A percentile compares a stretch with the other conserved stretches of the same genome.
Conservation (phyloP, 257 asterid genomes). For the Coffea eugenioides region DNA sequence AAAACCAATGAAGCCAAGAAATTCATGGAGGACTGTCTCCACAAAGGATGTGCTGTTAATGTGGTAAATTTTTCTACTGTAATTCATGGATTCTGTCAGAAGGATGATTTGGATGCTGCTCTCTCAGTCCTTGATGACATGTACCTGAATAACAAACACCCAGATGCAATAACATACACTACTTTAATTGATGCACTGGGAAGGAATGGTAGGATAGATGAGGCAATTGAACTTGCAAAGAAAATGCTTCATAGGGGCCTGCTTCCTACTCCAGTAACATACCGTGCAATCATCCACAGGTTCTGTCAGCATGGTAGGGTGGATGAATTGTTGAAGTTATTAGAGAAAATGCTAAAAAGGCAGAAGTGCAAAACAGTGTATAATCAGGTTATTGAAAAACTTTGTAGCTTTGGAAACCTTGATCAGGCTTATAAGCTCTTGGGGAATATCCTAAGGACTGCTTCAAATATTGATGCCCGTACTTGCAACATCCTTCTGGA, state of each 20-base stretch:
- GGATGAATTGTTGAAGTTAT: slow-evolving; percentile 56
- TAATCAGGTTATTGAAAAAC: slow-evolving; percentile 83
- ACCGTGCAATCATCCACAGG: slow-evolving; percentile 69
- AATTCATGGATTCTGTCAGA: slow-evolving; percentile 83
- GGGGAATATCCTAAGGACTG: slow-evolving; percentile 69
- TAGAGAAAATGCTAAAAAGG: slow-evolving; percentile 70
- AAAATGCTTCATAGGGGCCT: slow-evolving; percentile 78
- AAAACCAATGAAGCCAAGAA: slow-evolving; percentile 54
- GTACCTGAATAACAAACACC: slow-evolving; percentile 83
- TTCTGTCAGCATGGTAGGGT: slow-evolving; percentile 61
- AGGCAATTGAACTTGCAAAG: slow-evolving; percentile 63
- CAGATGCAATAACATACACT: slow-evolving; percentile 81
- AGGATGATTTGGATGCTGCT: slow-evolving; percentile 73
- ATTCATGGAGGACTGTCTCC: slow-evolving; percentile 72
- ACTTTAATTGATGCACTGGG: slow-evolving; percentile 60
- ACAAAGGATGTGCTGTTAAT: slow-evolving; percentile 80
- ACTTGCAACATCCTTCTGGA: slow-evolving; percentile 72
- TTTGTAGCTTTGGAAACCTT: slow-evolving; percentile 53
- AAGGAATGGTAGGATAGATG: slow-evolving; percentile 63
- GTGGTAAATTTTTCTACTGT: slow-evolving; percentile 82
- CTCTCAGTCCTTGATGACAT: slow-evolving; percentile 90
- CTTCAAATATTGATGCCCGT: slow-evolving; percentile 62
- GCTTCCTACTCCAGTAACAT: slow-evolving; percentile 84
- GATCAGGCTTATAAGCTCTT: slow-evolving; percentile 79
- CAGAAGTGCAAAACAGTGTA: slow-evolving; percentile 56